A percentile compares a stretch with the other conserved stretches of the same genome.
Evolutionary conservation across 2,329 filamentous ascomycete genomes (phyloP).

Genomic region (Myriosclerotinia scirpicola): DNA sequence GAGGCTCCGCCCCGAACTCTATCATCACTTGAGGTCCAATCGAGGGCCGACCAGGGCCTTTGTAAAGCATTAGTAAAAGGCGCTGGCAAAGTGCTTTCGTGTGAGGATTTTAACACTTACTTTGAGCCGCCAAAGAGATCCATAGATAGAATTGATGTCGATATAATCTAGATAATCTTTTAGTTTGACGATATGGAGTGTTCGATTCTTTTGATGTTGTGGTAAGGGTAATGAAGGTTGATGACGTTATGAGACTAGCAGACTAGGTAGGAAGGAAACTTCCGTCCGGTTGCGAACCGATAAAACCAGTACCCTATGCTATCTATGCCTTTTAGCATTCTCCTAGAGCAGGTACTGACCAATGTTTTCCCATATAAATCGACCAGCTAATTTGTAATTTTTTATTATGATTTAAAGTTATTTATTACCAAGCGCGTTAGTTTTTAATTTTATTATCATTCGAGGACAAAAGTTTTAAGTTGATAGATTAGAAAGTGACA

Average conservation of each 20-base stretch:
- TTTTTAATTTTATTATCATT: too few relatives aligned
- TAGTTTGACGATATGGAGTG: too few relatives aligned
- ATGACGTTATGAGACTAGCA: constrained; percentile 7
- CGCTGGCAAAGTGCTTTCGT: not conserved
- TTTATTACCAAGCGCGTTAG: constrained; percentile 7
- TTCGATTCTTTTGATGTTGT: not conserved
- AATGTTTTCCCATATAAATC: not conserved
- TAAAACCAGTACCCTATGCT: not conserved
- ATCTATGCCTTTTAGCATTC: not conserved
- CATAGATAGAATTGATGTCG: not conserved
- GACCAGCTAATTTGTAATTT: not conserved
- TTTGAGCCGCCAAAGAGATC: constrained; percentile 35
- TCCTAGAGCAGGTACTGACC: not conserved
- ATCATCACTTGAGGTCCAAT: constrained; percentile 73
- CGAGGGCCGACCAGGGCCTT: constrained; percentile 58
- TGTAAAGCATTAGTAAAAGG: not conserved
- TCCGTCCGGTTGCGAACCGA: constrained; percentile 11
- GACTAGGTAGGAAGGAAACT: not conserved
- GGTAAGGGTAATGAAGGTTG: not conserved
- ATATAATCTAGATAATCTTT: not conserved
- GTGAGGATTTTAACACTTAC: constrained; percentile 28
- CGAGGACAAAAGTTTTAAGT: too few relatives aligned
- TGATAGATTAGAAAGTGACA: too few relatives aligned
- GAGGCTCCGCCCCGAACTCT: constrained; percentile 74
- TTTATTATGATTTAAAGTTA: not conserved